Percentiles rank a stretch among this genome's conserved stretches.
These are phyloP conservation scores for Kuraishia borneana DNA, from an alignment of 805 yeast species.

Conservation along the genomic window DNA sequence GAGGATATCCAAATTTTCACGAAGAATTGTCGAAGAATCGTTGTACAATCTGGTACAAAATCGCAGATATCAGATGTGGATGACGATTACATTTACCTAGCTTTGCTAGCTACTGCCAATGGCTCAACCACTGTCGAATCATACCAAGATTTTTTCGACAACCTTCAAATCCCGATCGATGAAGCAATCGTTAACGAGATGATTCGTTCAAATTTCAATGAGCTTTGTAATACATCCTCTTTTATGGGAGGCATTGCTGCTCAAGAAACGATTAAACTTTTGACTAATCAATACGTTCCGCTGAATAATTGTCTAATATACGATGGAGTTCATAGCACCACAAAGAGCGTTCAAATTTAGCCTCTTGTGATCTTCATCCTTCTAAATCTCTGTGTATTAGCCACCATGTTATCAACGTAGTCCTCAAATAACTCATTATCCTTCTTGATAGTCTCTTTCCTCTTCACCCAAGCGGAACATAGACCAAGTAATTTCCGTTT, in stretches of 20 bases:
- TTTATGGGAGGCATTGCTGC: slow-evolving; percentile 78
- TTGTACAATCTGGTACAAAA: slow-evolving; percentile 35
- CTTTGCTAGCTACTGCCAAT: no score
- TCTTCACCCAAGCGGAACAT: slow-evolving; percentile 36
- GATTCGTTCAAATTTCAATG: no score
- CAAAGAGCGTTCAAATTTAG: slow-evolving; percentile 12
- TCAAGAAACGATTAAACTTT: slow-evolving; percentile 69
- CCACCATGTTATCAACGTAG: slow-evolving; percentile 83
- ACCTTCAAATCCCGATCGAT: no score
- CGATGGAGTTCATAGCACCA: slow-evolving; percentile 56
- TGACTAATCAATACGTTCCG: slow-evolving; percentile 77
- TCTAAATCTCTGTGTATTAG: slow-evolving; percentile 58
- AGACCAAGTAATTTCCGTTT: slow-evolving; percentile 22
- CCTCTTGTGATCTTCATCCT: background rate
- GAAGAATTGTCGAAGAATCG: slow-evolving; percentile 45
- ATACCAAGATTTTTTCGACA: no score
- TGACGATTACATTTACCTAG: no score
- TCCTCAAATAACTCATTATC: slow-evolving; percentile 75
- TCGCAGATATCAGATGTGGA: no score
- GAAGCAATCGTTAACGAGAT: no score
- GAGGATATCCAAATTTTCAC: slow-evolving; percentile 40
- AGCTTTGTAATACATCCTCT: slow-evolving; percentile 49
- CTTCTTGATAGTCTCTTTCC: slow-evolving; percentile 33
- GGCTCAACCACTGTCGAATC: no score
- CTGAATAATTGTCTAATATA: slow-evolving; percentile 57